Percentiles rank a stretch among this genome's conserved stretches.
These are phyloP conservation scores for Flaveria robusta DNA, from an alignment of 129 eudicot genomes.

Conservation along the genomic window DNA sequence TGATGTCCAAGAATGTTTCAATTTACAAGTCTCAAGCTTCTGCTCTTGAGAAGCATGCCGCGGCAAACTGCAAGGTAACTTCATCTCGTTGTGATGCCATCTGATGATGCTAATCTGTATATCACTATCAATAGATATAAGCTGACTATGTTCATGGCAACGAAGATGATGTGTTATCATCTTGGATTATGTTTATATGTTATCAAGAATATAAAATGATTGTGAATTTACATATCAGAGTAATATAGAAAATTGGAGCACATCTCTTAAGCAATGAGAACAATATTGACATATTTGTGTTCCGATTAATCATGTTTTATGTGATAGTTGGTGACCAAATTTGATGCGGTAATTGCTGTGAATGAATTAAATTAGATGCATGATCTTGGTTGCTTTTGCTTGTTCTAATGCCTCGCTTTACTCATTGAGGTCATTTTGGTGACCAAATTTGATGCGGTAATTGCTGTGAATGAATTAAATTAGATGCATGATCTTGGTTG, in stretches of 20 bases:
- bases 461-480: neutral
- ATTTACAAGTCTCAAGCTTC: conserved; percentile 96
- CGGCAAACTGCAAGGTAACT: conserved; percentile 87
- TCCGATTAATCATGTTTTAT: neutral
- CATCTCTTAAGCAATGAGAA: neutral
- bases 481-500: neutral
- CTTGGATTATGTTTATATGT: neutral
- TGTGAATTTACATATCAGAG: neutral
- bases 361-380: neutral
- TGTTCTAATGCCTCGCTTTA: neutral
- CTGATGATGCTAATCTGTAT: neutral
- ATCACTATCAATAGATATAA: neutral
- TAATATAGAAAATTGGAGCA: neutral
- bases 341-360: neutral
- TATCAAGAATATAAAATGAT: neutral
- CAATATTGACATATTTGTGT: neutral
- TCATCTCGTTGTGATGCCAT: neutral
- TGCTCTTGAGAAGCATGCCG: conserved; percentile 89
- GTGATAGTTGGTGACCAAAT: neutral
- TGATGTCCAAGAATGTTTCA: conserved; percentile 92
- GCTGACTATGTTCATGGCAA: neutral
- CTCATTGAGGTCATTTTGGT: too few relatives aligned
- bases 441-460: conserved; percentile 1
- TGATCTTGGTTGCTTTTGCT: neutral
- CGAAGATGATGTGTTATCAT: neutral